A percentile compares a stretch with the other conserved stretches of the same genome.
These are phyloP conservation scores for Silene coronaria DNA, from an alignment of 179 eudicot genomes.

Conservation along the genomic window DNA sequence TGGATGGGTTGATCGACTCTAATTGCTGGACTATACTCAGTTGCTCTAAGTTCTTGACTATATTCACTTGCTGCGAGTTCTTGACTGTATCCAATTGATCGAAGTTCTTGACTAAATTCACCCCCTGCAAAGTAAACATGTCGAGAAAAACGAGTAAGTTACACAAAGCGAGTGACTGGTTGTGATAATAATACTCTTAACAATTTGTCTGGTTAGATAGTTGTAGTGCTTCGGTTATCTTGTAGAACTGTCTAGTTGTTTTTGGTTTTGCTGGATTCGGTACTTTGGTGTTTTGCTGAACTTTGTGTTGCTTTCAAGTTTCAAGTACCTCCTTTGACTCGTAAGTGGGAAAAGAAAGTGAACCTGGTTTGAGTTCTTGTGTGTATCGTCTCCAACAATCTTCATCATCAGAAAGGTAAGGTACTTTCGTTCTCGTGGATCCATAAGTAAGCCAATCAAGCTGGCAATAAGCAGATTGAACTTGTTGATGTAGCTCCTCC, in stretches of 20 bases:
- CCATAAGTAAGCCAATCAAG: constrained; percentile 32
- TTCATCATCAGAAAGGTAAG: constrained; percentile 25
- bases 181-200: too few species aligned
- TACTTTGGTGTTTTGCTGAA: too few species aligned
- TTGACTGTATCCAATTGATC: constrained; percentile 9
- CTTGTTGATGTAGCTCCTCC: constrained; percentile 44
- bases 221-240: too few species aligned
- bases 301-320: too few species aligned
- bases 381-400: constrained; percentile 25
- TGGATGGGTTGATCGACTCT: constrained; percentile 19
- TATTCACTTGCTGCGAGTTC: not conserved
- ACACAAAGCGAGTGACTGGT: not conserved
- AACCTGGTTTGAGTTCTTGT: constrained; percentile 35
- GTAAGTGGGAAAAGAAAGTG: not conserved
- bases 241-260: too few species aligned
- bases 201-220: too few species aligned
- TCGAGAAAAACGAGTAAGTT: constrained; percentile 3
- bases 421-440: constrained; percentile 10
- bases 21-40: constrained; percentile 25
- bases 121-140: constrained; percentile 23
- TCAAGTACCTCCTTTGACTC: not conserved
- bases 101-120: constrained; percentile 23
- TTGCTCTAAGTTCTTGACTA: constrained; percentile 20
- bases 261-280: too few species aligned
- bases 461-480: constrained; percentile 56